Base-by-base conservation (phyloP, 2,329 filamentous ascomycete species). In the Pestalotiopsis sp. region DNA sequence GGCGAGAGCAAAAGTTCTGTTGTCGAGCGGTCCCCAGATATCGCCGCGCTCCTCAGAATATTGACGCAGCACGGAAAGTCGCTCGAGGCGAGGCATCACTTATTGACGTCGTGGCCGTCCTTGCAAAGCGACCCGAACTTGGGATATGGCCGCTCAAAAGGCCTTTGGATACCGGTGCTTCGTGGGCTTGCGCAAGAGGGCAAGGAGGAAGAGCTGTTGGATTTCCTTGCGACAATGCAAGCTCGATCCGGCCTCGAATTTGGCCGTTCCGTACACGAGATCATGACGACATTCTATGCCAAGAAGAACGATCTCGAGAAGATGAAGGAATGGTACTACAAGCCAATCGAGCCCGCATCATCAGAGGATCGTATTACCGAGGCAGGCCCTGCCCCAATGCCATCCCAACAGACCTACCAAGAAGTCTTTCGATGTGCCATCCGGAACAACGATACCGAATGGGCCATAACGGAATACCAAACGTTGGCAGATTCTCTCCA, bases 271-370 rank as follows among this genome's bases (percentile, higher is more conserved):
- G 77, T 89, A 65, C 86, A 90, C 72, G 78, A 84, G 68, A 77
- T 87, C 41, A 83, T 96, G 77, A 85, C 90, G 2, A 79, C 78
- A 0, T 92, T 91, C 73, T 94, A 91, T 73, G 87, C 91, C 1
- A 78, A 82, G 13, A 84, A 83, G 59, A 82, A 90, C 72, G 82
- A 89, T 61, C 76, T 91, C 4, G 78, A 84, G n/a, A 86, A 88
- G 70, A 90, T 90, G 2, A 90, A 92, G 75, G 77, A 83, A 13
- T 93, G 94, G 88, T 94, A 92, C 74, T 80, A 86, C 25, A 87
- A 86, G 70, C 83, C 86, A 1, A 80, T 90, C 3, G 74, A 80
- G 14, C 77, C 76, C 36, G 77, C 77, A 23, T 73, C 78, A 56
- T 13, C 7, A 20, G 31, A 59, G 9, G 20, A 45, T 27, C 9